Evolutionary conservation across 371 early-diverging fungal species (phyloP).

Genomic region (Parasitella parasitica): DNA sequence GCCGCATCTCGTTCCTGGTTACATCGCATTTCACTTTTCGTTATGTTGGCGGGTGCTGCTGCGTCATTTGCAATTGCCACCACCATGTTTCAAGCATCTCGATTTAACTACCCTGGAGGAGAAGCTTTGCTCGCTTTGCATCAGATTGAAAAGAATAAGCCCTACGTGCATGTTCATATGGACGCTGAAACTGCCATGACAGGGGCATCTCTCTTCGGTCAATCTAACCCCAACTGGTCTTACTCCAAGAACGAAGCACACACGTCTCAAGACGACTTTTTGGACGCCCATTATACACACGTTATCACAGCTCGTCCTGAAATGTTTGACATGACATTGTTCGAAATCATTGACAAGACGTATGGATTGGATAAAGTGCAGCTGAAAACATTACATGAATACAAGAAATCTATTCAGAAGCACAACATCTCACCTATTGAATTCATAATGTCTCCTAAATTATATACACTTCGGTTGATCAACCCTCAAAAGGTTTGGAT

Average conservation of each 20-base stretch:
- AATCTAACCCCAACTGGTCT: constrained; percentile 45
- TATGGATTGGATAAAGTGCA: constrained; percentile 30
- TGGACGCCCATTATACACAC: constrained; percentile 64
- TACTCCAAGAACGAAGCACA: constrained; percentile 71
- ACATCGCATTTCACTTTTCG: constrained; percentile 6
- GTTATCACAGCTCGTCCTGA: constrained; percentile 59
- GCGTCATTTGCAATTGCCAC: constrained; percentile 40
- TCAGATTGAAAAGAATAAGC: constrained; percentile 31
- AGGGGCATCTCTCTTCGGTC: constrained; percentile 82
- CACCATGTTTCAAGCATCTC: constrained; percentile 62
- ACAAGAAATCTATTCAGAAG: not conserved
- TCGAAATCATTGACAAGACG: constrained; percentile 41
- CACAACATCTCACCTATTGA: constrained; percentile 17
- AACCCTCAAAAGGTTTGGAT: constrained; percentile 40
- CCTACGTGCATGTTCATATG: constrained; percentile 66
- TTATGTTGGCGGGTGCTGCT: constrained; percentile 22
- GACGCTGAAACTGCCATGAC: constrained; percentile 85
- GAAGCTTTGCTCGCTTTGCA: constrained; percentile 71
- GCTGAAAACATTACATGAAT: constrained; percentile 14
- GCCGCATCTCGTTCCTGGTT: constrained; percentile 13
- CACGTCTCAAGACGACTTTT: constrained; percentile 42
- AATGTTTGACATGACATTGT: constrained; percentile 31
- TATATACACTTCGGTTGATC: constrained; percentile 30
- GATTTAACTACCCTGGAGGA: constrained; percentile 90
- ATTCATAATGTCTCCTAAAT: constrained; percentile 24